These are phyloP conservation scores for Calocybe gangraenosa DNA, from an alignment of 768 basidiomycete species.

Conservation along the genomic window DNA sequence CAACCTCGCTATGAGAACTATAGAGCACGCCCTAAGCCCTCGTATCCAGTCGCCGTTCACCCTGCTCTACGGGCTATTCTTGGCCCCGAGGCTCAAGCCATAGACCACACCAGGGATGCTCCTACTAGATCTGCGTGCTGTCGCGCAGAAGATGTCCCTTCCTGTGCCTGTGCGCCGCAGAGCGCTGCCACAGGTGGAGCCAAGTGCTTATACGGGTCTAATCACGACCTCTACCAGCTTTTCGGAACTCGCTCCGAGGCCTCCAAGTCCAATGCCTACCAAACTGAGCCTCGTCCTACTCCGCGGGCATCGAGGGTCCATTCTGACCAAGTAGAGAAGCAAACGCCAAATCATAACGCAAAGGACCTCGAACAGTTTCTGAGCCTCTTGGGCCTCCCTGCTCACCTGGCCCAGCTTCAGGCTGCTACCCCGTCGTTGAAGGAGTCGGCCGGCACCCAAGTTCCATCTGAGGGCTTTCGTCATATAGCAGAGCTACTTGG, in stretches of 20 bases:
- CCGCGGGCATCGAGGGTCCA: not conserved
- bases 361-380: not conserved
- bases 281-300: not conserved
- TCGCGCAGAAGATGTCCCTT: no score
- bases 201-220: no score
- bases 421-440: constrained; percentile 1
- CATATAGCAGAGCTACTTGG: not conserved
- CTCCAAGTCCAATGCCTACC: not conserved
- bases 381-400: constrained; percentile 2
- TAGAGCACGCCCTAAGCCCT: no score
- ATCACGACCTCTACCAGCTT: constrained; percentile 1
- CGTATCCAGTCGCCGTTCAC: not conserved
- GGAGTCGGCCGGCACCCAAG: not conserved
- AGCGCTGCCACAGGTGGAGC: no score
- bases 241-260: not conserved
- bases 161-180: no score
- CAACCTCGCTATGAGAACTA: no score
- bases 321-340: not conserved
- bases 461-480: constrained; percentile 4
- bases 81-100: not conserved
- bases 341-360: not conserved
- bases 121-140: not conserved
- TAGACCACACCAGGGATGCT: not conserved
- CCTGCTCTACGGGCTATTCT: constrained; percentile 1
- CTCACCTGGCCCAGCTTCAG: not conserved